Base-by-base conservation (phyloP, 2,329 filamentous ascomycete genomes). In the Alternaria conjuncta region DNA sequence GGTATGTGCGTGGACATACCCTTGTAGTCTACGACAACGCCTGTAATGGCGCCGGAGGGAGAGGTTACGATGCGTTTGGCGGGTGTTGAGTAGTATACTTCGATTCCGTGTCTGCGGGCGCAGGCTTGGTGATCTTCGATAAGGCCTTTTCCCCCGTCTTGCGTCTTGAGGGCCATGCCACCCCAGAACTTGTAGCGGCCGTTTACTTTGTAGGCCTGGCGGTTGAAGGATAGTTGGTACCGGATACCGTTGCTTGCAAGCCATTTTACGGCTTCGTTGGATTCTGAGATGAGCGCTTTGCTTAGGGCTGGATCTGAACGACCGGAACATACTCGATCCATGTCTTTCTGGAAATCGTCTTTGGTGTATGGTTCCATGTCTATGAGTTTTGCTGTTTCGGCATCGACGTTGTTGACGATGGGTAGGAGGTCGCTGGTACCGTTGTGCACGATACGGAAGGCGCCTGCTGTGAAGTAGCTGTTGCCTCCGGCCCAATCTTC, bases 181-280 rank as follows among this genome's bases (percentile, higher is more conserved):
- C 89, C 89, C 89, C 89, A 91, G 73, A 91, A 91, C 70, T 87
- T 88, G 71, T 84, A 84, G 28, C 85, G 80, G 1, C 86, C 87
- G 55, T 87, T 81, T n/a, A 90, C 84, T 60, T 88, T 81, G 73
- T 89, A 92, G 0, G 89, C 87, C 71, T 92, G 89, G 3, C 89
- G 82, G 62, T 90, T 87, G 75, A 91, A 91, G 2, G 84, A 86
- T 4, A 91, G 79, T 70, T 88, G 84, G 69, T 88, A 90, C 2
- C 83, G 80, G 3, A 89, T 78, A 0, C 88, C 88, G 44, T 87
- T 61, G 2, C 73, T 65, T 1, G 82, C 82, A 3, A 90, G 79
- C 88, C 88, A 90, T 68, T 85, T 84, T 8, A 89, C 76, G 0
- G 86, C 78, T 0, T 73, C 75, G 55, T 84, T 84, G 1, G 84